A percentile compares a stretch with the other conserved stretches of the same genome.
Evolutionary conservation across 2,329 filamentous ascomycete genomes (phyloP).

Genomic region (Hymenoscyphus albidus): DNA sequence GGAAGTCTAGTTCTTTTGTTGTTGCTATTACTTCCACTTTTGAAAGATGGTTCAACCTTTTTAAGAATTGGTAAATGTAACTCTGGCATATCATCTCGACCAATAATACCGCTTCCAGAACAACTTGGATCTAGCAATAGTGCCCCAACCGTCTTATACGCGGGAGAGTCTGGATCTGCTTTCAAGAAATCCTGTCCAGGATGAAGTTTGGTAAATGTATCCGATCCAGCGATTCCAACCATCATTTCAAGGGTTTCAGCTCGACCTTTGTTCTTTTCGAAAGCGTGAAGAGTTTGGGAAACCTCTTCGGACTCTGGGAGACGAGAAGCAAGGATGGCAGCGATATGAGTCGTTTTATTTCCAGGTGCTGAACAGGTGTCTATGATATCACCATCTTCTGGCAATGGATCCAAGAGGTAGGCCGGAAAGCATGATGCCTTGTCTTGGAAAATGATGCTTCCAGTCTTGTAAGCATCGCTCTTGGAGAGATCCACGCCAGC

Average conservation of each 20-base stretch:
- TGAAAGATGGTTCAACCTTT: slow-evolving; percentile 33
- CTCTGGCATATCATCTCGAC: slow-evolving; percentile 72
- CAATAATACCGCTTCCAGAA: slow-evolving; percentile 91
- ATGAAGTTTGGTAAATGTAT: slow-evolving; percentile 62
- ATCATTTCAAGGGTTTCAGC: slow-evolving; percentile 79
- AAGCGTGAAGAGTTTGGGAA: slow-evolving; percentile 62
- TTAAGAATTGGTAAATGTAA: slow-evolving; percentile 53
- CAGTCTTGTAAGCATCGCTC: slow-evolving; percentile 67
- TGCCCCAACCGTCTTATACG: slow-evolving; percentile 69
- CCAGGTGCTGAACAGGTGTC: slow-evolving; percentile 93
- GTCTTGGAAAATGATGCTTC: slow-evolving; percentile 85
- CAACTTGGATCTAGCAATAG: slow-evolving; percentile 91
- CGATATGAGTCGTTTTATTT: slow-evolving; percentile 95
- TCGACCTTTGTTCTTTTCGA: slow-evolving; percentile 70
- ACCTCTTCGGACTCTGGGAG: slow-evolving; percentile 32
- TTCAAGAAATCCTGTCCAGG: slow-evolving; percentile 78
- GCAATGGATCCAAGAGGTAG: slow-evolving; percentile 69
- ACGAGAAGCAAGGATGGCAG: slow-evolving; percentile 59
- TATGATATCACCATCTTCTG: slow-evolving; percentile 71
- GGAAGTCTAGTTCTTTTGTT: slow-evolving; percentile 26
- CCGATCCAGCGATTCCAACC: slow-evolving; percentile 72
- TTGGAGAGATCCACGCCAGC: slow-evolving; percentile 68
- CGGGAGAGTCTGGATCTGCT: slow-evolving; percentile 59
- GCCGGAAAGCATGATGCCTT: slow-evolving; percentile 97
- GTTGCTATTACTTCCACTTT: neutral